phyloP scores from a whole-genome alignment of 352 stramenopile species.

The Phytophthora quininea region DNA sequence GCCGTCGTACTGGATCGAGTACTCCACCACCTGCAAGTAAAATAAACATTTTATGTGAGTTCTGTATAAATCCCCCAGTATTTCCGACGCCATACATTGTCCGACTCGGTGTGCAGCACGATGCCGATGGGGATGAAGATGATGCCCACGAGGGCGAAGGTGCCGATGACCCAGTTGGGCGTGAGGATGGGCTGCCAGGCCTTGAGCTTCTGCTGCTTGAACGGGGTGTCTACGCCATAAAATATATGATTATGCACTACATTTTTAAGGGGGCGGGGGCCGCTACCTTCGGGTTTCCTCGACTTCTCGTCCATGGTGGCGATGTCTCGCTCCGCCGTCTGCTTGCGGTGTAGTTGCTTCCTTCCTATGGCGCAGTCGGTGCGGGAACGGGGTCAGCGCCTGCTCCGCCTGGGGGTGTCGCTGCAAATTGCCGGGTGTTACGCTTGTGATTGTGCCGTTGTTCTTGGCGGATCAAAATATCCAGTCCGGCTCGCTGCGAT shows the following conservation, averaged over 20 bases:
- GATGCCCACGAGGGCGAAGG: constrained; percentile 93
- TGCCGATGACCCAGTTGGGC: constrained; percentile 95
- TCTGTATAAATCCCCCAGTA: neutral
- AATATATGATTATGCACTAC: neutral
- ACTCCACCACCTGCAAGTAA: constrained; percentile 80
- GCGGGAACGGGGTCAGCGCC: constrained; percentile 4
- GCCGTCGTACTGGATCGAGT: constrained; percentile 90
- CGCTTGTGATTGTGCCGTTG: constrained; percentile 21
- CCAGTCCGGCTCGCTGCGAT: constrained; percentile 2
- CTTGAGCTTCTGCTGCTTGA: constrained; percentile 92
- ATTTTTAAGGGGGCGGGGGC: neutral
- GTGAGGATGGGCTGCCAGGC: constrained; percentile 97
- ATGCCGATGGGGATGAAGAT: constrained; percentile 96
- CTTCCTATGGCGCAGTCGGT: constrained; percentile 20
- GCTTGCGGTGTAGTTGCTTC: constrained; percentile 27
- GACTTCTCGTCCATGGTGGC: constrained; percentile 85
- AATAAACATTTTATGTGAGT: neutral
- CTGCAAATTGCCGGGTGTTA: constrained; percentile 32
- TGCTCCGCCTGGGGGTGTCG: constrained; percentile 8
- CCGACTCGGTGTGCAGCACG: constrained; percentile 84
- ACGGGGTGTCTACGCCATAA: constrained; percentile 69
- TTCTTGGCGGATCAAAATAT: constrained; percentile 7
- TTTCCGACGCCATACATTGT: constrained; percentile 59
- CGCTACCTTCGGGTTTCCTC: constrained; percentile 79
- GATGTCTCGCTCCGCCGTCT: constrained; percentile 31